Evolutionary conservation across 2,329 filamentous ascomycete species (phyloP), one percentile per base, ranked within the genome.

Genomic region (Pseudogymnoascus sp.): DNA sequence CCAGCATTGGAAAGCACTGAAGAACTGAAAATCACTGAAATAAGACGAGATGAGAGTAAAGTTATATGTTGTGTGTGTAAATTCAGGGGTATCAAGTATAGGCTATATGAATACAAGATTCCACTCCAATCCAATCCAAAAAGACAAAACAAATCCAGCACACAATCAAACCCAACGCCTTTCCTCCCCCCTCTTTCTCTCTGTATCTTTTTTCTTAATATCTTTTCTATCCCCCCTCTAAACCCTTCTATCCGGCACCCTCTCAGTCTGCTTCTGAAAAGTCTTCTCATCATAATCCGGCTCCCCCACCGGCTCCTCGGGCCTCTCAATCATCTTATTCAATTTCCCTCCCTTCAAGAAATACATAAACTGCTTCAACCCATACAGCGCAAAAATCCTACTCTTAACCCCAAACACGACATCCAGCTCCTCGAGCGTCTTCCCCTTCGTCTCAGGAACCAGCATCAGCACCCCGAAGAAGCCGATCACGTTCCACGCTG

Each of bases 371-470:
- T 69, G 67, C 50, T 63, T 64, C 3, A 42, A 14, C 10, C 68
- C 68, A 65, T 67, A 69, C n/a, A 59, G 62, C 6, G 68, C 68
- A 63, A 60, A 60, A 6, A 7, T 3, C 11, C 56, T 13, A 24
- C 56, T 72, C 8, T 69, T 63, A 6, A 72, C 66, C 6, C 64
- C 69, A 44, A 83, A 84, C 59, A 85, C 53, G 87, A 82, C 82
- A 67, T 73, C 70, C 33, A 73, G 62, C 61, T 73, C 71, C 62
- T 73, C 71, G 1, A 73, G 64, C 21, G 70, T 71, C 8, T 70
- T 64, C 11, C 72, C 81, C 73, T 86, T 86, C 11, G 84, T 86
- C 71, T 86, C 84, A 0, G 82, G 82, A 1, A 85, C 74, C 68
- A 77, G 80, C 19, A 84, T 73, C 71, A 85, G 84, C 44, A 86